These are phyloP conservation scores for Fusarium sterilihyphosum DNA, from an alignment of 2,329 filamentous ascomycete genomes.

Conservation along the genomic window DNA sequence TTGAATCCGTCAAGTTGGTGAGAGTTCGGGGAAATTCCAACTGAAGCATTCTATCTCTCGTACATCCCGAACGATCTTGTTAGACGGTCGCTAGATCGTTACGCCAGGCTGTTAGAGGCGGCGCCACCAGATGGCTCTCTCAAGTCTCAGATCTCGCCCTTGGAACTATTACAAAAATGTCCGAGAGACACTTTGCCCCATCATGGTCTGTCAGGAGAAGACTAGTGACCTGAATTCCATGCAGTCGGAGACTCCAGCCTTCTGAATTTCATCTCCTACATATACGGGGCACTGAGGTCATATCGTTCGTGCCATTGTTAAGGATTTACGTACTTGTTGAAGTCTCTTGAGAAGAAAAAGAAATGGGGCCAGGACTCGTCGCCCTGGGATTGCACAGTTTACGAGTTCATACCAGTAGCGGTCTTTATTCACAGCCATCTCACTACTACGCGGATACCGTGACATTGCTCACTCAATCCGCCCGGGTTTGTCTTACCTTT, in stretches of 20 bases:
- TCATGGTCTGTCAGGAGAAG: not conserved
- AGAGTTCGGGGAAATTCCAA: not conserved
- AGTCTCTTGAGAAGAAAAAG: not conserved
- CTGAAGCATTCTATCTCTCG: not conserved
- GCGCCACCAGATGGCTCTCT: constrained; percentile 25
- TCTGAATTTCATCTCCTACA: not conserved
- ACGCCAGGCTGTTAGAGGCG: constrained; percentile 3
- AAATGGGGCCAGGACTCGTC: not conserved
- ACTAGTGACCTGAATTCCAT: constrained; percentile 6
- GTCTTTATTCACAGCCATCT: not conserved
- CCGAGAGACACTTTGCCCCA: constrained; percentile 30
- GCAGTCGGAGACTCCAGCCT: not conserved
- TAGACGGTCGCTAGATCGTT: not conserved
- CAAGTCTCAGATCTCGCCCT: constrained; percentile 32
- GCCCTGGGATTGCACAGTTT: not conserved
- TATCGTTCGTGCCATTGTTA: not conserved
- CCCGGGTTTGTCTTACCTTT: not conserved
- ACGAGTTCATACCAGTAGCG: not conserved
- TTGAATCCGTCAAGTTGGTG: not conserved
- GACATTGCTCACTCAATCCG: not conserved
- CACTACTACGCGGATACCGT: not conserved
- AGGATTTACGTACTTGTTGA: not conserved
- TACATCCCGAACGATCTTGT: not conserved
- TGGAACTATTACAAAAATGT: constrained; percentile 30
- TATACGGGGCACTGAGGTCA: not conserved